Conservation (phyloP, 345 rosid genomes). For the Brassica incana region DNA sequence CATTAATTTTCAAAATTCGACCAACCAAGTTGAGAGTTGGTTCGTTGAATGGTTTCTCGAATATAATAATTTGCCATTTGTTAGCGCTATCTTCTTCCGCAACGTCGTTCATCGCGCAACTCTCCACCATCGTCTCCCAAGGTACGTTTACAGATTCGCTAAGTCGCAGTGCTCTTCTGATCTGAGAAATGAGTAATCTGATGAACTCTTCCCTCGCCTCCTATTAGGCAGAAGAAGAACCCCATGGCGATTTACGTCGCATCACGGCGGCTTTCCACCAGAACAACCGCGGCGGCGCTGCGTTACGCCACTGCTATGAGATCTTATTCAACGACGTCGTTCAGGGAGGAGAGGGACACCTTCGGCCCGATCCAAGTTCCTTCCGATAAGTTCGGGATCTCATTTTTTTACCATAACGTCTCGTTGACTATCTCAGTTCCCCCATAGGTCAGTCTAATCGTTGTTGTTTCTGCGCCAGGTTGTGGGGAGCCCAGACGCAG, state of each 20-base stretch:
- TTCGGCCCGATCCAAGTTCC: conserved; percentile 94
- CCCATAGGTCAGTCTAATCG: no score
- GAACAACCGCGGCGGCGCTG: conserved; percentile 48
- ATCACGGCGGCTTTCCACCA: conserved; percentile 61
- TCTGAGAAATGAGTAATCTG: conserved; percentile 1
- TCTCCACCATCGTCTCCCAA: conserved; percentile 17
- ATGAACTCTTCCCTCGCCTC: not conserved
- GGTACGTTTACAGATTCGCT: conserved; percentile 2
- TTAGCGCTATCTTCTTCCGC: no score
- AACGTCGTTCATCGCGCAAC: conserved; percentile 18
- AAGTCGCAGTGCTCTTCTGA: not conserved
- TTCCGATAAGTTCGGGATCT: not conserved
- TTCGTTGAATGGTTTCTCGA: not conserved
- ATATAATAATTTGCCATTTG: not conserved
- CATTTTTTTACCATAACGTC: no score
- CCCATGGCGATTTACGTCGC: conserved; percentile 57
- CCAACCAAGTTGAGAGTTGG: not conserved
- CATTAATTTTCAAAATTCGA: conserved; percentile 14
- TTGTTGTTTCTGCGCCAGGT: conserved; percentile 41
- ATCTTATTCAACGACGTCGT: conserved; percentile 56
- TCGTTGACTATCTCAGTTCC: no score
- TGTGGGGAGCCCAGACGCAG: conserved; percentile 99
- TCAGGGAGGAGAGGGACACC: conserved; percentile 88
- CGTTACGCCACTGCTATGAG: conserved; percentile 55
- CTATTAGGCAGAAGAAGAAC: not conserved